A percentile compares a stretch with the other conserved stretches of the same genome.
These are phyloP conservation scores for Fennellomyces sp. DNA, from an alignment of 371 early-diverging fungal species.

Conservation along the genomic window DNA sequence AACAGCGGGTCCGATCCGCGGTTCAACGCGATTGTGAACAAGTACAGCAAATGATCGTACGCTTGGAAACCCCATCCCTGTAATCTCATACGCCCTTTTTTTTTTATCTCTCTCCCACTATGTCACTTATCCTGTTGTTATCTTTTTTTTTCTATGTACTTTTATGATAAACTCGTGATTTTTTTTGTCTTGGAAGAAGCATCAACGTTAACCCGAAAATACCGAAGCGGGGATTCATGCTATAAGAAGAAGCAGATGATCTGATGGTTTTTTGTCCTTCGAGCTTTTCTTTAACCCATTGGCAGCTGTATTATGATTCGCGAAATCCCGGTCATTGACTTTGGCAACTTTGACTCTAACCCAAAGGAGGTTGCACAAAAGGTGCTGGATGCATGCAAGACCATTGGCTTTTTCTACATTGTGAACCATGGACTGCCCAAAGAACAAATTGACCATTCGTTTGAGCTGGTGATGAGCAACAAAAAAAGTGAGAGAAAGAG, in stretches of 20 bases:
- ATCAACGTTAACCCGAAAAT: no score
- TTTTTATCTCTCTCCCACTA: not conserved
- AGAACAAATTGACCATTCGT: slow-evolving; percentile 52
- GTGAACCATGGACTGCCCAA: slow-evolving; percentile 58
- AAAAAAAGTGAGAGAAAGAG: slow-evolving; percentile 13
- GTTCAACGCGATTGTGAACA: slow-evolving; percentile 32
- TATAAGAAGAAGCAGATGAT: no score
- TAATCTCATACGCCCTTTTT: slow-evolving; percentile 8
- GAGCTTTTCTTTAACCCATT: not conserved
- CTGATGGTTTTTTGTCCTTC: no score
- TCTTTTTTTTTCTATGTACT: not conserved
- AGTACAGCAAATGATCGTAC: slow-evolving; percentile 43
- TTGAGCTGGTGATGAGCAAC: slow-evolving; percentile 39
- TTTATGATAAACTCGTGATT: no score
- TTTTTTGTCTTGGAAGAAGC: no score
- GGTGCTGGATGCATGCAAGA: slow-evolving; percentile 53
- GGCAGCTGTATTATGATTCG: not conserved
- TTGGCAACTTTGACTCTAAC: slow-evolving; percentile 31
- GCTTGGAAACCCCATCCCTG: slow-evolving; percentile 23
- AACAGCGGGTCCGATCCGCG: slow-evolving; percentile 27
- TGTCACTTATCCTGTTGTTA: not conserved
- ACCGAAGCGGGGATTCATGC: no score
- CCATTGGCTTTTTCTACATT: slow-evolving; percentile 69
- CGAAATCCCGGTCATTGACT: slow-evolving; percentile 42
- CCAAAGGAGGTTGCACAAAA: slow-evolving; percentile 38